Evolutionary conservation across 352 stramenopile species (phyloP), one percentile per base, ranked within the genome.

Genomic region (Globisporangium parvum): DNA sequence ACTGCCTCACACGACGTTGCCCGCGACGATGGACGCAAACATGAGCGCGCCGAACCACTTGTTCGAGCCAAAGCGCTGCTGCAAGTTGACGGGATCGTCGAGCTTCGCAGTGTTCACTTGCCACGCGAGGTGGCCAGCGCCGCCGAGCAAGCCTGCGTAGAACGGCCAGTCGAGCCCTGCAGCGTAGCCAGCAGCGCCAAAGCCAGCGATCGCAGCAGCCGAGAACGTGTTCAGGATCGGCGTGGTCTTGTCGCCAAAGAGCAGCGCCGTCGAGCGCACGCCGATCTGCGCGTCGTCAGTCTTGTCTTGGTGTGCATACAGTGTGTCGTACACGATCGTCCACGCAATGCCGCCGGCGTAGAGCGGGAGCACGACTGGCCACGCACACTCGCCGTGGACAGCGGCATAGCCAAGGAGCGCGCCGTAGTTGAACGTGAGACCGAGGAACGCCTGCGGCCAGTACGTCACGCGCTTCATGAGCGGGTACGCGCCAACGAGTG

Each of bases 251-350:
- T 97, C 80, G 23, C 93, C 96, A 76, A 99, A 98, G 8, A 97
- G 87, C 53, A 99, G 73, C 31, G 96, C 96, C 15, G 96, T 98
- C 17, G 91, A 98, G 53, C 93, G 88, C 44, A 99, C 86, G 37
- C 96, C 96, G 41, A 99, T 91, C 59, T 94, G 87, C 42, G 78
- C 63, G 80, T 99, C 97, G 69, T 99, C 97, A 15, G 85, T 83
- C 80, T 98, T 99, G 78, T 99, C 83, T 56, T 99, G 97, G 74
- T 99, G 96, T 14, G 96, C 97, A 76, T 99, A 99, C 23, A 99
- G 71, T 15, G 97, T 99, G 75, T 99, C 97, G 70, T 99, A 99
- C n/a, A 99, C 89, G 28, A 99, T 65, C 20, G 97, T 99, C 97
- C 97, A 99, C n/a, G 82, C 82, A 10, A 99, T 76, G 31, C 96